Conservation (phyloP, 2,329 filamentous ascomycete genomes). For the Colletotrichum incanum region DNA sequence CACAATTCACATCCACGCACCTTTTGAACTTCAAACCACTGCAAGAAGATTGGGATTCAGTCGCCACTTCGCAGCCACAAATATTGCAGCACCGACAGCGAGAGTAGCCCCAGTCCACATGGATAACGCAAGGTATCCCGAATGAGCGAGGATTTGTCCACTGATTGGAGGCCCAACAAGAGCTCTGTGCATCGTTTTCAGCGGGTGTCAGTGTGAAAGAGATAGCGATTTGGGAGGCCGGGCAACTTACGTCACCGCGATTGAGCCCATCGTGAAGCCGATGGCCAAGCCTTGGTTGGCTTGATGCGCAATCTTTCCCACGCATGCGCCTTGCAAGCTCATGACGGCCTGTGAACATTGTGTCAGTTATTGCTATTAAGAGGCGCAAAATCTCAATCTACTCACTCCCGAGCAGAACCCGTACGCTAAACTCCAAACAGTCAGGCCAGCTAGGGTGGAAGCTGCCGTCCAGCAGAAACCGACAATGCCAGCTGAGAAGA, state of each 20-base stretch:
- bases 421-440: slow-evolving; percentile 61
- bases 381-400: background rate
- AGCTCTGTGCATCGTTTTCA: slow-evolving; percentile 47
- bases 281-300: slow-evolving; percentile 59
- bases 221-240: background rate
- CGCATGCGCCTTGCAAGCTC: slow-evolving; percentile 63
- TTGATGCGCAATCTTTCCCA: slow-evolving; percentile 57
- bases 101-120: slow-evolving; percentile 55
- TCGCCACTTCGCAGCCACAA: slow-evolving; percentile 43
- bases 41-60: slow-evolving; percentile 8
- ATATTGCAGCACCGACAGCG: slow-evolving; percentile 49
- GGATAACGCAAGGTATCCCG: slow-evolving; percentile 58
- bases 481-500: slow-evolving; percentile 53
- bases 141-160: slow-evolving; percentile 55
- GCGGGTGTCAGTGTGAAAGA: background rate
- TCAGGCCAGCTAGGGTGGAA: slow-evolving; percentile 58
- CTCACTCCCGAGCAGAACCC: slow-evolving; percentile 62
- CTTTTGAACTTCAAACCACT: background rate
- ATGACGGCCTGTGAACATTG: slow-evolving; percentile 57
- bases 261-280: slow-evolving; percentile 58
- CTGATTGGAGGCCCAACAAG: slow-evolving; percentile 60
- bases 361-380: slow-evolving; percentile 54
- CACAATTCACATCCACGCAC: no score
- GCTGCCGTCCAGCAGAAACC: slow-evolving; percentile 63
- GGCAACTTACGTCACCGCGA: slow-evolving; percentile 58